phyloP scores from a whole-genome alignment of 2,329 filamentous ascomycete genomes.

The Aspergillus alliaceus region DNA sequence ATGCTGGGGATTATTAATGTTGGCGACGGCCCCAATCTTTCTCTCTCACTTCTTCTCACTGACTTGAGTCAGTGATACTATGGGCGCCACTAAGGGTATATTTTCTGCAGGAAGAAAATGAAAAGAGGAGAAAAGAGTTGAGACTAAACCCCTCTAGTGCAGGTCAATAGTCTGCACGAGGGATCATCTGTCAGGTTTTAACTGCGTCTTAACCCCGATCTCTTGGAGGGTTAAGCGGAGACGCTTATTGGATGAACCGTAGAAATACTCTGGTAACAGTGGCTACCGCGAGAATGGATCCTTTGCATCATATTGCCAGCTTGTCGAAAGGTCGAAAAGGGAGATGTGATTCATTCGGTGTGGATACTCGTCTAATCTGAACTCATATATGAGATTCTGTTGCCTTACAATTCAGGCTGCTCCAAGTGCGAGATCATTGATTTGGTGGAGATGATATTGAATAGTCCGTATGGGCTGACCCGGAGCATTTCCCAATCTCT shows the following conservation, averaged over 20 bases:
- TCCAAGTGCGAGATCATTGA: not conserved
- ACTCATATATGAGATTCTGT: not conserved
- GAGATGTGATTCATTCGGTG: not conserved
- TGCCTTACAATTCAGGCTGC: not conserved
- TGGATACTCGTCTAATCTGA: not conserved
- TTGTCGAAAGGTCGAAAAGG: not conserved
- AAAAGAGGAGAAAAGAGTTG: not conserved
- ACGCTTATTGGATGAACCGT: conserved; percentile 15
- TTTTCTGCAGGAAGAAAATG: not conserved
- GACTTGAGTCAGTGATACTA: not conserved
- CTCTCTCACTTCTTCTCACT: too few relatives aligned
- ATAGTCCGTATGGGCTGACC: too few relatives aligned
- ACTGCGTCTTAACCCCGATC: not conserved
- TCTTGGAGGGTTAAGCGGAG: conserved; percentile 1
- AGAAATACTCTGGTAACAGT: not conserved
- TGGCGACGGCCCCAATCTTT: not conserved
- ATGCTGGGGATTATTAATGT: conserved; percentile 18
- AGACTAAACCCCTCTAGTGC: not conserved
- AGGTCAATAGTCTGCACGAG: not conserved
- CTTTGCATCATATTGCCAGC: not conserved
- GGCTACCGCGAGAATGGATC: not conserved
- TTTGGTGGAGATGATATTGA: too few relatives aligned
- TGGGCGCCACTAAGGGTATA: not conserved
- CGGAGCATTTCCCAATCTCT: not conserved
- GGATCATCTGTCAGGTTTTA: not conserved